Conservation (phyloP, 2,329 filamentous ascomycete genomes). For the Epichloe gansuensis region DNA sequence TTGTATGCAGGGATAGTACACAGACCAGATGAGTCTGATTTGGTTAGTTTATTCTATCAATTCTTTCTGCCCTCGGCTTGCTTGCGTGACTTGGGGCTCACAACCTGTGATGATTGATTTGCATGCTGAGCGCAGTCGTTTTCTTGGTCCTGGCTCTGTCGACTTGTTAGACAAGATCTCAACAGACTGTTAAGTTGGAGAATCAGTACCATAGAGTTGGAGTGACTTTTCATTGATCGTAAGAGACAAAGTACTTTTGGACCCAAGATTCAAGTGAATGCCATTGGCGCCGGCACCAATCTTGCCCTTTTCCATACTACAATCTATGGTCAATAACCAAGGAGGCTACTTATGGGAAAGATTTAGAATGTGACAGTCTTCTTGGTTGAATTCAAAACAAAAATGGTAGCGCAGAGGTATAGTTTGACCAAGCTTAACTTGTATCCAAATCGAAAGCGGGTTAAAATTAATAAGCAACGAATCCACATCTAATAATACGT, state of each 20-base stretch:
- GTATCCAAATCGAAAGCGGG: no score
- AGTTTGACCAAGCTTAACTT: no score
- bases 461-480: no score
- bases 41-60: not conserved
- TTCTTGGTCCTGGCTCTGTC: conserved; percentile 3
- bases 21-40: conserved; percentile 13
- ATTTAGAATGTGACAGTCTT: not conserved
- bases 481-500: no score
- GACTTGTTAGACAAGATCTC: not conserved
- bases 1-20: conserved; percentile 62
- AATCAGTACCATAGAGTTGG: conserved; percentile 21
- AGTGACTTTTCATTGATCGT: conserved; percentile 18
- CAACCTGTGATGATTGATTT: conserved; percentile 6
- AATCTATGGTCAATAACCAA: not conserved
- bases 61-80: not conserved
- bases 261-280: conserved; percentile 19
- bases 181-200: not conserved
- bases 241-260: conserved; percentile 18
- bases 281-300: conserved; percentile 8
- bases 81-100: not conserved
- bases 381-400: not conserved
- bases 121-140: conserved; percentile 5
- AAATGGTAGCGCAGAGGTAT: not conserved
- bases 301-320: conserved; percentile 10
- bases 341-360: not conserved